phyloP scores from a whole-genome alignment of 345 rosid species.

The Physaria fendleri region DNA sequence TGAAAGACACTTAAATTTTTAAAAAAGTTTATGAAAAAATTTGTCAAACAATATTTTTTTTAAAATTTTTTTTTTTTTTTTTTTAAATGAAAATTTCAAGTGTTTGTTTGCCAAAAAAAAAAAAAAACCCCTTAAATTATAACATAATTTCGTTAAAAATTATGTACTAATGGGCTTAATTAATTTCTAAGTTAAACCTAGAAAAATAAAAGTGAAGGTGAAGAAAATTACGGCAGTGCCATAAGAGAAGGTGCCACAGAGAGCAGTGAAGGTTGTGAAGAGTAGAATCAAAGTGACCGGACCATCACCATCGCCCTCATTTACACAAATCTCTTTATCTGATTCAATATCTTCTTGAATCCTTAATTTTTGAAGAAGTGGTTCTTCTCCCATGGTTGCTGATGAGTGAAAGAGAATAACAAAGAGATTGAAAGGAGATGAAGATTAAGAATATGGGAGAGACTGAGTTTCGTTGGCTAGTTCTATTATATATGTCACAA shows the following conservation, averaged over 20 bases:
- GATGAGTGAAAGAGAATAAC: not conserved
- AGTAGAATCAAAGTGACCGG: conserved; percentile 25
- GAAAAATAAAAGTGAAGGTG: not conserved
- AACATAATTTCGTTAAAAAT: not conserved
- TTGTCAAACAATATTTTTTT: too few species aligned
- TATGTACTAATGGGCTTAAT: not conserved
- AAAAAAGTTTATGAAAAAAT: too few species aligned
- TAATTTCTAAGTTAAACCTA: not conserved
- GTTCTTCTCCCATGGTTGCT: conserved; percentile 26
- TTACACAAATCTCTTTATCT: not conserved
- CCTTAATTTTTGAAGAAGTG: too few species aligned
- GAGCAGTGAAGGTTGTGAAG: conserved; percentile 25
- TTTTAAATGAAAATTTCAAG: too few species aligned
- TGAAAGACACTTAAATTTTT: too few species aligned
- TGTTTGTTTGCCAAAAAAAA: too few species aligned
- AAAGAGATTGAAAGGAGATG: not conserved
- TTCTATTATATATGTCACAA: not conserved
- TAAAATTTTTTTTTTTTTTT: too few species aligned
- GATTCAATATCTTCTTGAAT: conserved; percentile 21
- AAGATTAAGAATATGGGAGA: not conserved
- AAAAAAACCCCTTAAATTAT: too few species aligned
- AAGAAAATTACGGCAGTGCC: conserved; percentile 29
- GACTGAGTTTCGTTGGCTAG: conserved; percentile 7
- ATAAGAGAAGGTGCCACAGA: conserved; percentile 29
- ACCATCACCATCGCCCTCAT: conserved; percentile 17